Evolutionary conservation across 2,329 filamentous ascomycete species (phyloP).

Genomic region (Ophiostoma australiae): DNA sequence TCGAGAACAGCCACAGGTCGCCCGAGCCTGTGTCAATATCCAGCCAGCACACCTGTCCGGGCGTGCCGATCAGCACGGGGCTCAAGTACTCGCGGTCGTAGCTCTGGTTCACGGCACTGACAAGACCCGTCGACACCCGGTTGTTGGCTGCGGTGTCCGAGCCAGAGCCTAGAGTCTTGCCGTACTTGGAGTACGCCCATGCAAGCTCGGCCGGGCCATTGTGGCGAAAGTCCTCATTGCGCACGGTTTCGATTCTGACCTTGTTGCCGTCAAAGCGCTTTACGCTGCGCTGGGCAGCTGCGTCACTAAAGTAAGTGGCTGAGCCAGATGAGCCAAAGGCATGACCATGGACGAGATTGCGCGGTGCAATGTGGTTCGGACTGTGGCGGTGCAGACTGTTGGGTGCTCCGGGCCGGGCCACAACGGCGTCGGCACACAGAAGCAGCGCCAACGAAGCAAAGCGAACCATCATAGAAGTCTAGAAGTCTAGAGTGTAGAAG

Average conservation of each 20-base stretch:
- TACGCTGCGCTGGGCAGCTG: background rate
- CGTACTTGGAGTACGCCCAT: slow-evolving; percentile 39
- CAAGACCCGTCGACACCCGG: slow-evolving; percentile 25
- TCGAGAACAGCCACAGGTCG: slow-evolving; percentile 55
- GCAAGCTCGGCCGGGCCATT: slow-evolving; percentile 35
- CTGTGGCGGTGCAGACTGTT: slow-evolving; percentile 6
- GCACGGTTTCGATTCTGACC: slow-evolving; percentile 35
- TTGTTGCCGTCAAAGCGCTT: slow-evolving; percentile 11
- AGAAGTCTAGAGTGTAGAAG: background rate
- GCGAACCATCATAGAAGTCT: background rate
- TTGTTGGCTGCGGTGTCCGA: background rate
- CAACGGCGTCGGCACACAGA: background rate
- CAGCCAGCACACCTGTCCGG: slow-evolving; percentile 53
- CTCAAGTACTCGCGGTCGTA: slow-evolving; percentile 55
- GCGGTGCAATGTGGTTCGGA: background rate
- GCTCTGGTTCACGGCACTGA: slow-evolving; percentile 33
- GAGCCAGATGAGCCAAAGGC: background rate
- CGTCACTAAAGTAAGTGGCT: background rate
- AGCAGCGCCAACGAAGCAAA: slow-evolving; percentile 17
- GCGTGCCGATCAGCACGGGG: slow-evolving; percentile 58
- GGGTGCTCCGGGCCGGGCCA: background rate
- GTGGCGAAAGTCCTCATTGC: slow-evolving; percentile 35
- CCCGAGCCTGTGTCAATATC: slow-evolving; percentile 65
- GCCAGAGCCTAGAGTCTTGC: slow-evolving; percentile 33
- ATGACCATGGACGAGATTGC: background rate